A percentile compares a stretch with the other conserved stretches of the same genome.
phyloP scores from a whole-genome alignment of 2,329 filamentous ascomycete species.

The Emergomyces orientalis region DNA sequence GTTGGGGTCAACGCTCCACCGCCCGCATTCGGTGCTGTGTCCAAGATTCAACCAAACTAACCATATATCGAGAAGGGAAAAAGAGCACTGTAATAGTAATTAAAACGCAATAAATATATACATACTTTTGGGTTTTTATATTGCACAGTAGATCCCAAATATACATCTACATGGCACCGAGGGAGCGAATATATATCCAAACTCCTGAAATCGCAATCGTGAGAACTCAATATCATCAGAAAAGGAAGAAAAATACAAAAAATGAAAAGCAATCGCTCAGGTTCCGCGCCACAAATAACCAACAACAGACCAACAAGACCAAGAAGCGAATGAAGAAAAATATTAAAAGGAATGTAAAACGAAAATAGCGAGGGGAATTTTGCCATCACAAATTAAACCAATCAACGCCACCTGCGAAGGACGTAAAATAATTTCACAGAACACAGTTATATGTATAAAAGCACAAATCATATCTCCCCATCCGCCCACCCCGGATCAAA shows the following conservation, averaged over 20 bases:
- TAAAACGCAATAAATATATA: not conserved
- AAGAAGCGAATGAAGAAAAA: not conserved
- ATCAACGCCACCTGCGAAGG: not conserved
- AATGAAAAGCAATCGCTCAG: not conserved
- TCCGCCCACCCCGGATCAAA: conserved; percentile 19
- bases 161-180: not conserved
- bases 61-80: too few species aligned
- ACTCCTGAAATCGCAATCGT: not conserved
- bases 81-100: too few species aligned
- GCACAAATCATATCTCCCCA: not conserved
- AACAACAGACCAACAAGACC: not conserved
- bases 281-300: not conserved
- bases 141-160: not conserved
- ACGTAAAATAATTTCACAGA: not conserved
- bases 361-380: not conserved
- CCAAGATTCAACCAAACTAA: too few species aligned
- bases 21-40: too few species aligned
- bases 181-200: not conserved
- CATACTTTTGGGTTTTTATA: not conserved
- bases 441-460: not conserved
- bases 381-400: not conserved
- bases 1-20: too few species aligned
- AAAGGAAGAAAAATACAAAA: not conserved
- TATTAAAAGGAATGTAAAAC: not conserved
- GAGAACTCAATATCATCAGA: not conserved